Conservation (phyloP, 2,329 filamentous ascomycete genomes). For the Herpotrichia juniperi region DNA sequence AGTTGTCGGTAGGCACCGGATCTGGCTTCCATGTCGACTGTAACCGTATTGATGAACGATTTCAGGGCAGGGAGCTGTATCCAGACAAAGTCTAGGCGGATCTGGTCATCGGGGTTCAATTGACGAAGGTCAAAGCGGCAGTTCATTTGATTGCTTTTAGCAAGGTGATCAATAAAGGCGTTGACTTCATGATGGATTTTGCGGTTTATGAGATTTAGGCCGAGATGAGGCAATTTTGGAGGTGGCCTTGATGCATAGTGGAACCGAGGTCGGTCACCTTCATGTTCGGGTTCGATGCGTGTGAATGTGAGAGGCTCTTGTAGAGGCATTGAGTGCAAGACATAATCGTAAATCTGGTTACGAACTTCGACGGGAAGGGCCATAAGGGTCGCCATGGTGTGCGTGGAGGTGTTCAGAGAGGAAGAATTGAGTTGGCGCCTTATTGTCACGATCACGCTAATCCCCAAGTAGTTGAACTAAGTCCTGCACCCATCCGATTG, state of each 20-base stretch:
- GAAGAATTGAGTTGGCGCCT: too few species aligned
- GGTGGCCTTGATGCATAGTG: neutral
- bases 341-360: neutral
- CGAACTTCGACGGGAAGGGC: neutral
- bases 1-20: neutral
- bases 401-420: neutral
- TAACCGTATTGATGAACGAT: neutral
- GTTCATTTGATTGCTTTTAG: neutral
- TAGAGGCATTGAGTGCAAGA: neutral
- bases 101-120: too few species aligned
- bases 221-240: neutral
- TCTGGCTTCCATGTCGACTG: neutral
- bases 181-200: neutral
- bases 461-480: too few species aligned
- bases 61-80: neutral
- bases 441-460: too few species aligned
- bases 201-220: neutral
- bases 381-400: neutral
- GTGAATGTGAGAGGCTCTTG: too few species aligned
- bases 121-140: neutral
- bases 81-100: neutral
- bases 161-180: neutral
- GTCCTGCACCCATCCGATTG: too few species aligned
- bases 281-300: too few species aligned
- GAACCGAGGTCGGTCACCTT: too few species aligned